phyloP scores from a whole-genome alignment of 2,329 filamentous ascomycete species.

The Neophaeococcomyces mojaviensis region DNA sequence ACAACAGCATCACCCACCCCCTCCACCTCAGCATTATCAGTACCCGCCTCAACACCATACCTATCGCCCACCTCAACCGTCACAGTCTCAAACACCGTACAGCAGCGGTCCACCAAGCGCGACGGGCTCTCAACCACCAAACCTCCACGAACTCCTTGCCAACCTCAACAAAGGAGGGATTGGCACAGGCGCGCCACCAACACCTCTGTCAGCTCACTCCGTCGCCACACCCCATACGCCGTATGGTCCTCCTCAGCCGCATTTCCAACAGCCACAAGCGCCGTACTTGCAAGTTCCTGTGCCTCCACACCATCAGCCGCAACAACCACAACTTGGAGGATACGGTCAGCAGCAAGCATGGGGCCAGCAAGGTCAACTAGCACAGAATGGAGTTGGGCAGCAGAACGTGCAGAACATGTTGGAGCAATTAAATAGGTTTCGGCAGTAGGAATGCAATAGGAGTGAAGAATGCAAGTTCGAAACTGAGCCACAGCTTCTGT shows the following conservation, averaged over 20 bases:
- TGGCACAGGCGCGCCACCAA: not conserved
- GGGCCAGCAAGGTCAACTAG: constrained; percentile 19
- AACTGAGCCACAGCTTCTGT: not conserved
- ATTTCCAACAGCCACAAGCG: too few relatives aligned
- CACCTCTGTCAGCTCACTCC: constrained; percentile 13
- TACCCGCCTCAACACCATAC: constrained; percentile 15
- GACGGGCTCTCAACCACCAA: constrained; percentile 10
- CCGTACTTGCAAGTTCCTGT: constrained; percentile 21
- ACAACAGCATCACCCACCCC: constrained; percentile 10
- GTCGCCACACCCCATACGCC: constrained; percentile 25
- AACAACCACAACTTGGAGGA: constrained; percentile 1
- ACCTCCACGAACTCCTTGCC: constrained; percentile 22
- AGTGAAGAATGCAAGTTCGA: not conserved
- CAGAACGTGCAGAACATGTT: constrained; percentile 42
- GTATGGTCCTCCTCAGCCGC: constrained; percentile 19
- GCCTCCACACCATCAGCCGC: constrained; percentile 13
- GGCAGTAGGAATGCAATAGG: constrained; percentile 29
- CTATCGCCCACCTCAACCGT: constrained; percentile 11
- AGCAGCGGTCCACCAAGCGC: constrained; percentile 3
- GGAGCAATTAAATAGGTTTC: constrained; percentile 41
- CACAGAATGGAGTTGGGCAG: constrained; percentile 26
- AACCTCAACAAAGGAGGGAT: constrained; percentile 14
- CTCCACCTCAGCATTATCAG: constrained; percentile 13
- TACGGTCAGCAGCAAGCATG: constrained; percentile 13
- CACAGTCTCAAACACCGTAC: constrained; percentile 11